phyloP scores from a whole-genome alignment of 2,329 filamentous ascomycete species.

The Epichloe baconii region DNA sequence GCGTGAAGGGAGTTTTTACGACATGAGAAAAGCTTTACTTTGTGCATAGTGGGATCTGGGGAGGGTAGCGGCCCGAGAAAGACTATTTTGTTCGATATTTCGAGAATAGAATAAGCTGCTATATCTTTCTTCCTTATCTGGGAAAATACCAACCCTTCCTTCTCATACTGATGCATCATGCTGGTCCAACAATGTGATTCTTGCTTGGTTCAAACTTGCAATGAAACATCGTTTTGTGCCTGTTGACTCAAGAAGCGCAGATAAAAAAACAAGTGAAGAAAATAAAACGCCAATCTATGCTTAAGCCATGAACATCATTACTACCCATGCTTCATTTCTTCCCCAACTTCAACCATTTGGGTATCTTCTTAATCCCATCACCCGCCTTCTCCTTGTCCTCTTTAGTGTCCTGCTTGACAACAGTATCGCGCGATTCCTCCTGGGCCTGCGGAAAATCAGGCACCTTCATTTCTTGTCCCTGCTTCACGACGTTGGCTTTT shows the following conservation, averaged over 20 bases:
- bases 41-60: not conserved
- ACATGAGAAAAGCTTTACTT: not conserved
- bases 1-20: constrained; percentile 1
- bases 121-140: not conserved
- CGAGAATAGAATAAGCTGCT: constrained; percentile 1
- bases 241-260: not conserved
- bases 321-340: constrained; percentile 44
- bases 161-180: not conserved
- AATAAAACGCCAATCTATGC: not conserved
- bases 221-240: not conserved
- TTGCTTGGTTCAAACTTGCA: too few relatives aligned
- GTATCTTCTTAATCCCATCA: constrained; percentile 34
- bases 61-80: constrained; percentile 1
- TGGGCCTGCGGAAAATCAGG: constrained; percentile 37
- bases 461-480: constrained; percentile 55
- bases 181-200: too few relatives aligned
- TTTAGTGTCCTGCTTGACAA: constrained; percentile 13
- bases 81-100: constrained; percentile 1
- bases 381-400: constrained; percentile 25
- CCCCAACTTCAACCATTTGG: constrained; percentile 61
- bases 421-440: constrained; percentile 23
- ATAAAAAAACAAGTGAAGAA: not conserved
- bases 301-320: not conserved
- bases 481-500: constrained; percentile 40
- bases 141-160: constrained; percentile 1